Evolutionary conservation across 1,284 basidiomycete species (phyloP), one percentile per base, ranked within the genome.

Genomic region (Austroboletus olivaceoglutinosus): DNA sequence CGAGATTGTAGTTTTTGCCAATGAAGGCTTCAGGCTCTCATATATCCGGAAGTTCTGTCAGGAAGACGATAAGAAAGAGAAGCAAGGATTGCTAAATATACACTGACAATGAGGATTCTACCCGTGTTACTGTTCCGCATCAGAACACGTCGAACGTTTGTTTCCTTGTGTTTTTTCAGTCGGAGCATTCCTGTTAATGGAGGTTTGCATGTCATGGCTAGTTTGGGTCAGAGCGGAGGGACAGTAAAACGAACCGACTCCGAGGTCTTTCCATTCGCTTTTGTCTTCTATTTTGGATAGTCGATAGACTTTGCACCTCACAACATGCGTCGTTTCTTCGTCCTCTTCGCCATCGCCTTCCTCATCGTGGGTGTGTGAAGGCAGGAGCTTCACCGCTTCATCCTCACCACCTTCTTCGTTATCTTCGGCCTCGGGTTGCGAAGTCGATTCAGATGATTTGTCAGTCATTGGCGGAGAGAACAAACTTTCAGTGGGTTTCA

Each of bases 311-410:
- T 87, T 90, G 43, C 80, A 74, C 60, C 78, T 81, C 47, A 80
- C 72, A 45, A 78, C 74, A 64, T 85, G 74, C 18, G 76, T 71
- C 3, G 88, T 91, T 50, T 85, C 83, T 65, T 94, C 91, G 39
- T 86, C 76, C 66, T 94, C 88, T 70, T 93, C 91, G 16, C 88
- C 88, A 59, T 82, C 82, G n/a, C 87, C 87, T 57, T 87, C 86
- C 43, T 73, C 73, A 56, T 88, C 86, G 56, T 84, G 80, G 25
- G 70, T 70, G 31, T 72, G 74, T 22, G 69, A 69, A 8, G 75
- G 67, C 15, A 75, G 55, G 27, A 77, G 43, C 52, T 64, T 67
- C 31, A 57, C 55, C 5, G 58, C 53, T 45, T 67, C 68, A 11
- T 69, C 70, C 2, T 70, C 71, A n/a, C 60, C 62, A 33, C 67